phyloP scores from a whole-genome alignment of 805 yeast genomes.

The Ogataea neopini region DNA sequence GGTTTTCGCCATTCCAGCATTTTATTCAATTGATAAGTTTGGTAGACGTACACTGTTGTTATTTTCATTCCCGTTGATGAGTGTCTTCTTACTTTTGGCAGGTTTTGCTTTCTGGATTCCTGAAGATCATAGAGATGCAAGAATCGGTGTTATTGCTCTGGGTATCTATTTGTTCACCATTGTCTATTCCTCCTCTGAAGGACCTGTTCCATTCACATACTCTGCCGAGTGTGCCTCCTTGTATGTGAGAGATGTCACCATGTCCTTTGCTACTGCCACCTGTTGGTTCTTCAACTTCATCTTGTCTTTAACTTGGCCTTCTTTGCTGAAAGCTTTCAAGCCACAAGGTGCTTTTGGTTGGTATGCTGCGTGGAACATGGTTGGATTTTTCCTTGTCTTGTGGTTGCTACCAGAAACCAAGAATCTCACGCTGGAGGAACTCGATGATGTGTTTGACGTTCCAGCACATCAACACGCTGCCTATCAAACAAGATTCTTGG shows the following conservation, averaged over 20 bases:
- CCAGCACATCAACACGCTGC: slow-evolving; percentile 56
- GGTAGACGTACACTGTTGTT: slow-evolving; percentile 69
- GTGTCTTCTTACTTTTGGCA: slow-evolving; percentile 56
- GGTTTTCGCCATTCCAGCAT: slow-evolving; percentile 80
- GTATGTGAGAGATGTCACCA: slow-evolving; percentile 76
- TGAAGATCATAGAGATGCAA: slow-evolving; percentile 43
- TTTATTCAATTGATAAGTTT: slow-evolving; percentile 72
- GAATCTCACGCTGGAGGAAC: slow-evolving; percentile 71
- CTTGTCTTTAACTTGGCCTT: slow-evolving; percentile 78
- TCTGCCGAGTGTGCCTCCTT: slow-evolving; percentile 84
- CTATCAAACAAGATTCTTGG: slow-evolving; percentile 42
- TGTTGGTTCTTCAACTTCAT: slow-evolving; percentile 75
- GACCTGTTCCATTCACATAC: slow-evolving; percentile 88
- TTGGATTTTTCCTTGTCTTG: slow-evolving; percentile 68
- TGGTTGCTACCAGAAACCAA: slow-evolving; percentile 75
- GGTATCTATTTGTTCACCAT: slow-evolving; percentile 75
- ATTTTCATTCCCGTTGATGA: slow-evolving; percentile 64
- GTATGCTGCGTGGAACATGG: slow-evolving; percentile 82
- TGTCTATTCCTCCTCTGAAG: slow-evolving; percentile 82
- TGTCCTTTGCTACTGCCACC: slow-evolving; percentile 76
- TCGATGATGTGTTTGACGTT: slow-evolving; percentile 70
- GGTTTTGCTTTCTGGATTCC: slow-evolving; percentile 76
- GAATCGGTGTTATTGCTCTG: slow-evolving; percentile 65
- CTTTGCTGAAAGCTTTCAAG: slow-evolving; percentile 61
- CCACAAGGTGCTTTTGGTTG: slow-evolving; percentile 87